Base-by-base conservation (phyloP, 2,329 filamentous ascomycete genomes). In the Cladophialophora bantiana region DNA sequence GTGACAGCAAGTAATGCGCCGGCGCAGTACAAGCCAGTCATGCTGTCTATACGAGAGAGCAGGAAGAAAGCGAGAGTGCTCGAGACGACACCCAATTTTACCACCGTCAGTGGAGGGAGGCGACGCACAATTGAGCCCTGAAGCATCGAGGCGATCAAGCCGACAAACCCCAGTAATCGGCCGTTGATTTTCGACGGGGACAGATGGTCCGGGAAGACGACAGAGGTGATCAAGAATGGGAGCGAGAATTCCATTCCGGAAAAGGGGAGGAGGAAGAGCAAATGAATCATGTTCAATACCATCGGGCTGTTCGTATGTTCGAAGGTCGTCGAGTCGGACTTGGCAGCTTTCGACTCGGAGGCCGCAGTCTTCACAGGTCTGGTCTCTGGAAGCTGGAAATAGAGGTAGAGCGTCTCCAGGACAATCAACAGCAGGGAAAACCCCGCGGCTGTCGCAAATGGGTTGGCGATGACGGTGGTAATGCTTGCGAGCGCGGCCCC, bases 161-260 rank as follows among this genome's bases (percentile, higher is more conserved):
- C 95, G 74, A 99, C 92, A 78, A 91, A 95, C 5, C 95, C 94
- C 1, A 99, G 88, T 1, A 99, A 84, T 10, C 89, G 88, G 15
- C 95, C 95, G 71, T 96, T 96, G 60, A 92, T 86, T 52, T 88
- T 86, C 0, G 93, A 90, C 0, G 81, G 80, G 60, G 76, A 81
- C 42, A 74, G 69, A n/a, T 74, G 75, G 76, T 95, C 96, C 7
- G 86, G 86, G 78, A 98, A 98, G 53, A 99, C 86, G 61, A 97
- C 94, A 74, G 95, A 96, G 0, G 94, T 98, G 59, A 74, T 73
- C 88, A 99, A 94, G 78, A 99, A 99, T 0, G 95, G 94, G 2
- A 99, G 86, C 0, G 93, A 97, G 78, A 97, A 98, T 77, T 99
- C 95, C 90, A 99, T 94, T 68, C 95, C 95, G 1, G 93, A 97